phyloP scores from a whole-genome alignment of 176 grass and related monocot genomes.

The Cenchrus americanus region DNA sequence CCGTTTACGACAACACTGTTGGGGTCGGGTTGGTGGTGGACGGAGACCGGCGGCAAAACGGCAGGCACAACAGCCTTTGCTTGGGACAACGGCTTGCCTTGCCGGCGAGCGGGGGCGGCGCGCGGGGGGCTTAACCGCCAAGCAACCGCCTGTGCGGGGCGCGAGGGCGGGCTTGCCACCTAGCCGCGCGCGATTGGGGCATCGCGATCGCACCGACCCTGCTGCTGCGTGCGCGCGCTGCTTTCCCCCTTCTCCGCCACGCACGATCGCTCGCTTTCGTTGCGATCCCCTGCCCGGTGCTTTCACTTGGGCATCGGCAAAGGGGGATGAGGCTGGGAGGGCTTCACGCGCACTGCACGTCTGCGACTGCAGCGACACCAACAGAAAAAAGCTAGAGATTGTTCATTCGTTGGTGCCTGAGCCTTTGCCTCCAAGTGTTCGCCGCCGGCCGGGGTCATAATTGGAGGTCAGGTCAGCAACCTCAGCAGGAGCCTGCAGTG shows the following conservation, averaged over 20 bases:
- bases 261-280: not conserved
- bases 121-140: conserved; percentile 41
- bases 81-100: not conserved
- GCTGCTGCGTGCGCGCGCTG: not conserved
- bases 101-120: not conserved
- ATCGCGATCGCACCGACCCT: conserved; percentile 2
- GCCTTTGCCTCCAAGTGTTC: conserved; percentile 13
- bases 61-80: not conserved
- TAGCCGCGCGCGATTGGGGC: not conserved
- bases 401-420: not conserved
- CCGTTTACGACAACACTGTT: too few species aligned
- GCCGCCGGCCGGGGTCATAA: not conserved
- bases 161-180: conserved; percentile 17
- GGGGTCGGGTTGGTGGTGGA: too few species aligned
- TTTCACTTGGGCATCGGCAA: not conserved
- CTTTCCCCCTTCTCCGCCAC: not conserved
- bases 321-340: not conserved
- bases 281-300: not conserved
- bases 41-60: not conserved
- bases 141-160: conserved; percentile 36
- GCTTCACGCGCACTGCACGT: conserved; percentile 8
- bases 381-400: not conserved
- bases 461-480: not conserved
- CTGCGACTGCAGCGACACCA: not conserved
- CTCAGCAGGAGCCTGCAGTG: not conserved